A percentile compares a stretch with the other conserved stretches of the same genome.
These are phyloP conservation scores for Leishmania braziliensis DNA, from an alignment of 208 protist species.

Conservation along the genomic window DNA sequence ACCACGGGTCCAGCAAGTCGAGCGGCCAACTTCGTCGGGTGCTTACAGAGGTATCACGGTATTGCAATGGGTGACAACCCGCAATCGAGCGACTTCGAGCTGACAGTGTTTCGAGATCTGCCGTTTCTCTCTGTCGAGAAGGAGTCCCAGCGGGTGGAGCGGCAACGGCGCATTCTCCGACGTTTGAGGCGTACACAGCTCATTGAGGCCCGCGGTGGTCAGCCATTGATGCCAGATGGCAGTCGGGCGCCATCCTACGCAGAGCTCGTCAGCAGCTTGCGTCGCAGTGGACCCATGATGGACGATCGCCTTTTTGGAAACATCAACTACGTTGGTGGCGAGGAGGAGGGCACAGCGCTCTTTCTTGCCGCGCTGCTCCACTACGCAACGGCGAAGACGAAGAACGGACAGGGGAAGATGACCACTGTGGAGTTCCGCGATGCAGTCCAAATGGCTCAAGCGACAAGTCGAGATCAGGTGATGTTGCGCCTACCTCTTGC, in stretches of 20 bases:
- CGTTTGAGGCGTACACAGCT: slow-evolving; percentile 37
- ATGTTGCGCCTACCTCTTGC: slow-evolving; percentile 3
- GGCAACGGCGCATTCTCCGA: slow-evolving; percentile 65
- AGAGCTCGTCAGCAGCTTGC: slow-evolving; percentile 32
- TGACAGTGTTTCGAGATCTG: slow-evolving; percentile 76
- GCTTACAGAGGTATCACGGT: slow-evolving; percentile 37
- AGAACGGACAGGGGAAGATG: not conserved
- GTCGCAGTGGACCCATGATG: slow-evolving; percentile 71
- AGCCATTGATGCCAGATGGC: slow-evolving; percentile 47
- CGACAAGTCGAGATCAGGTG: slow-evolving; percentile 22
- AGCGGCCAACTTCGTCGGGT: slow-evolving; percentile 31
- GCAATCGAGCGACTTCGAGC: slow-evolving; percentile 79
- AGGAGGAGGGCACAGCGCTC: slow-evolving; percentile 72
- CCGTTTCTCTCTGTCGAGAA: slow-evolving; percentile 81
- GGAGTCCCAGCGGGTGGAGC: slow-evolving; percentile 55
- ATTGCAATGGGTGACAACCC: slow-evolving; percentile 86
- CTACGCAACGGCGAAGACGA: slow-evolving; percentile 13
- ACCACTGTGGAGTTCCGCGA: slow-evolving; percentile 28
- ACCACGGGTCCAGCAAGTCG: slow-evolving; percentile 5
- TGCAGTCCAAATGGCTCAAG: slow-evolving; percentile 32
- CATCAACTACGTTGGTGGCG: slow-evolving; percentile 72
- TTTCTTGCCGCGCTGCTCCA: slow-evolving; percentile 66
- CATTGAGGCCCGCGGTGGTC: slow-evolving; percentile 24
- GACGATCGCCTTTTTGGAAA: slow-evolving; percentile 72
- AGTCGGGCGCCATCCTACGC: slow-evolving; percentile 43